Base-by-base conservation (phyloP, 2,329 filamentous ascomycete genomes). In the Pseudopithomyces maydicus region DNA sequence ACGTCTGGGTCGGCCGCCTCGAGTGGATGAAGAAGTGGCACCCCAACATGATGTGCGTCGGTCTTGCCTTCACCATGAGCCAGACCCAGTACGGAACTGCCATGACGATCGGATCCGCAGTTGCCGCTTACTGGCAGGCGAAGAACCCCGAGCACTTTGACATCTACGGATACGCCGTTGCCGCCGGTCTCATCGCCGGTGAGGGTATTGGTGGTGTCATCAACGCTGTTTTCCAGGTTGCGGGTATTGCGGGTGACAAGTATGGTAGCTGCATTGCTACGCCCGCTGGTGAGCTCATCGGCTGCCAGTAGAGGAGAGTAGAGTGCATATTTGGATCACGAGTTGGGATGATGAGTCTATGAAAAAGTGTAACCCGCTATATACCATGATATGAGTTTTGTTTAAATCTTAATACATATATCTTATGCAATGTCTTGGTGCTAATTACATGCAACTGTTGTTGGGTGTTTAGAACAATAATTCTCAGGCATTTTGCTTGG, bases 141-240 rank as follows among this genome's bases (percentile, higher is more conserved):
- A 81, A 77, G 68, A 81, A 78, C 63, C 77, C 82, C 8, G 76
- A 76, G 51, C 77, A 72, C 44, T 88, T 85, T 70, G 85, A 87
- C 57, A 77, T 84, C 32, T 86, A 84, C 64, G 83, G 82, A 12
- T 88, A 85, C 63, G 84, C 84, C 10, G 76, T 87, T 42, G 85
- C 83, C 2, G 83, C 83, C 32, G 85, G 85, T 45, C 77, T 86
- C 60, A 88, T 88, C 68, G 85, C 85, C 3, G 85, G 85, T 5
- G 85, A 88, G 74, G 85, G 85, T 54, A 81, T 88, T 52, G 85
- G 85, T 33, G 85, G 85, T 61, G 84, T 87, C n/a, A 68, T 88
- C 56, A 86, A 86, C 61, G 85, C 85, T 2, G 69, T 82, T 35
- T 78, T 82, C 67, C 77, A 82, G 63, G 76, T 82, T 51, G 76